Evolutionary conservation across 192 early-diverging fungal species (phyloP).

Genomic region (Obelidium mucronatum): DNA sequence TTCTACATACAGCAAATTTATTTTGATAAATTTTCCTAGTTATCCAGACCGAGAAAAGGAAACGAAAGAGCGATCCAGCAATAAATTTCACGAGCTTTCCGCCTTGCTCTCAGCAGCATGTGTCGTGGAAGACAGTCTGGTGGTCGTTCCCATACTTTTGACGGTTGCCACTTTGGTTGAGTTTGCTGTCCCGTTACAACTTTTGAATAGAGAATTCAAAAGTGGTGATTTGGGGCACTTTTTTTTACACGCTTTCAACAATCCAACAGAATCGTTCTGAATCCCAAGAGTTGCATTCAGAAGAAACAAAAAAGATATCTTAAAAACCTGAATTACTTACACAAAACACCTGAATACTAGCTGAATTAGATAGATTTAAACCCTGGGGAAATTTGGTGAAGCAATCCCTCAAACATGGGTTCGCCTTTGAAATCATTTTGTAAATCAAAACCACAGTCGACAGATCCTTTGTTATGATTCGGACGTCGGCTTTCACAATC

Average conservation of each 20-base stretch:
- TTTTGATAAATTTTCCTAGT: no score
- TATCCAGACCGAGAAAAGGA: no score
- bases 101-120: no score
- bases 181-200: not conserved
- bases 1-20: no score
- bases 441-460: not conserved
- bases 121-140: no score
- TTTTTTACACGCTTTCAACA: not conserved
- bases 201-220: not conserved
- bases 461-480: not conserved
- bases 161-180: no score
- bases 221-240: not conserved
- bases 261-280: not conserved
- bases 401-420: not conserved
- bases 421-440: not conserved
- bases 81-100: no score
- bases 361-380: not conserved
- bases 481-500: not conserved
- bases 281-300: no score
- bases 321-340: not conserved
- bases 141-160: no score
- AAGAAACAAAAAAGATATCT: no score
- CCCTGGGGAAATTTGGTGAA: not conserved
- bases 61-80: no score
- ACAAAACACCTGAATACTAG: not conserved